Evolutionary conservation across 495 filamentous ascomycete genomes (phyloP).

Genomic region (Cenococcum geophilum): DNA sequence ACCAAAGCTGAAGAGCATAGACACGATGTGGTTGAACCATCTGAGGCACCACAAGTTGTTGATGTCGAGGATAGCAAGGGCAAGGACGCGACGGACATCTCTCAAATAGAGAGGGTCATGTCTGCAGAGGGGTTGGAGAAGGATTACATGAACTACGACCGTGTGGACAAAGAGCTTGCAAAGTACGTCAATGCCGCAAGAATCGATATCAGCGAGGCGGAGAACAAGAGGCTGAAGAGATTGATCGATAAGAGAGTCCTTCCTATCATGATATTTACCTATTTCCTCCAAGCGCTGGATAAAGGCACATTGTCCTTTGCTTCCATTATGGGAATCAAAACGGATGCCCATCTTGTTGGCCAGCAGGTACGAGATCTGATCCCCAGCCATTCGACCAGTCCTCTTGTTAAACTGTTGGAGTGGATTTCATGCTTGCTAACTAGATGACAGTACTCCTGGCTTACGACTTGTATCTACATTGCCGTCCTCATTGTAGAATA

Average conservation of each 20-base stretch:
- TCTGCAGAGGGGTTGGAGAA: conserved; percentile 43
- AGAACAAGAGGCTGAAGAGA: conserved; percentile 48
- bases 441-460: conserved; percentile 43
- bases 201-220: conserved; percentile 50
- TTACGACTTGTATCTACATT: conserved; percentile 52
- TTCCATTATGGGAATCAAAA: conserved; percentile 61
- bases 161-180: conserved; percentile 58
- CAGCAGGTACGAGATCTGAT: conserved; percentile 39
- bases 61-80: not conserved
- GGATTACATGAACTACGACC: conserved; percentile 47
- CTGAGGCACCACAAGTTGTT: conserved; percentile 2
- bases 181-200: conserved; percentile 50
- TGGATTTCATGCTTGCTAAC: conserved; percentile 13
- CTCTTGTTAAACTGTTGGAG: no score
- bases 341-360: conserved; percentile 46
- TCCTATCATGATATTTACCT: conserved; percentile 51
- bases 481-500: conserved; percentile 50
- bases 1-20: not conserved
- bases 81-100: conserved; percentile 35
- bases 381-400: not conserved
- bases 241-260: conserved; percentile 48
- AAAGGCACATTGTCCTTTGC: conserved; percentile 66
- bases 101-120: conserved; percentile 46
- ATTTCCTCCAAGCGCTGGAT: conserved; percentile 68
- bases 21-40: not conserved